These are phyloP conservation scores for Alternaria gansuensis DNA, from an alignment of 2,329 filamentous ascomycete genomes.

Conservation along the genomic window DNA sequence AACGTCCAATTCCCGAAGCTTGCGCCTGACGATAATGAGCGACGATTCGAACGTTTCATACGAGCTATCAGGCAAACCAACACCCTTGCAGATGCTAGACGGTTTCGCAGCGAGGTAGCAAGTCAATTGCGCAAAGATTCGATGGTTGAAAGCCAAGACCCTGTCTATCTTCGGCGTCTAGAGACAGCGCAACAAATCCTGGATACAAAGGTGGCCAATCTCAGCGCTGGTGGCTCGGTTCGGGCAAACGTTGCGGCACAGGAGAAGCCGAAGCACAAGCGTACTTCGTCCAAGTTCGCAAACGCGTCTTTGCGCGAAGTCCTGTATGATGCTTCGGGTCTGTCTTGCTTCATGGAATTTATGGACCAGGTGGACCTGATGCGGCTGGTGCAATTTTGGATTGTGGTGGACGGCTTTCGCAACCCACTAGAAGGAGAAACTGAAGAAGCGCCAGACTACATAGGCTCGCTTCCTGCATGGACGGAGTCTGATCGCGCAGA, in stretches of 20 bases:
- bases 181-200: constrained; percentile 91
- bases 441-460: constrained; percentile 68
- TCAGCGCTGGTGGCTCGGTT: constrained; percentile 72
- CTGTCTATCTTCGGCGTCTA: constrained; percentile 83
- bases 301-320: constrained; percentile 82
- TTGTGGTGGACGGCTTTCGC: constrained; percentile 95
- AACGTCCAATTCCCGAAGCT: constrained; percentile 79
- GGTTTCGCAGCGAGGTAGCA: constrained; percentile 89
- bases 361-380: constrained; percentile 93
- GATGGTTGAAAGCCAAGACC: constrained; percentile 79
- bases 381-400: constrained; percentile 95
- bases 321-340: constrained; percentile 85
- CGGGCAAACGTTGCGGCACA: constrained; percentile 54
- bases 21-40: constrained; percentile 82
- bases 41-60: constrained; percentile 94
- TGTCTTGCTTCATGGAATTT: constrained; percentile 99
- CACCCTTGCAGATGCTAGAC: constrained; percentile 89
- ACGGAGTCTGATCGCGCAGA: constrained; percentile 85
- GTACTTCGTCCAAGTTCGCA: constrained; percentile 71
- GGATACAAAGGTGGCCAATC: constrained; percentile 85
- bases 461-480: constrained; percentile 66
- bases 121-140: constrained; percentile 90
- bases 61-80: constrained; percentile 86
- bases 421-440: constrained; percentile 90
- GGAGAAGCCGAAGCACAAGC: constrained; percentile 49